These are phyloP conservation scores for Scolecobasidium constrictum DNA, from an alignment of 2,329 filamentous ascomycete species.

Conservation along the genomic window DNA sequence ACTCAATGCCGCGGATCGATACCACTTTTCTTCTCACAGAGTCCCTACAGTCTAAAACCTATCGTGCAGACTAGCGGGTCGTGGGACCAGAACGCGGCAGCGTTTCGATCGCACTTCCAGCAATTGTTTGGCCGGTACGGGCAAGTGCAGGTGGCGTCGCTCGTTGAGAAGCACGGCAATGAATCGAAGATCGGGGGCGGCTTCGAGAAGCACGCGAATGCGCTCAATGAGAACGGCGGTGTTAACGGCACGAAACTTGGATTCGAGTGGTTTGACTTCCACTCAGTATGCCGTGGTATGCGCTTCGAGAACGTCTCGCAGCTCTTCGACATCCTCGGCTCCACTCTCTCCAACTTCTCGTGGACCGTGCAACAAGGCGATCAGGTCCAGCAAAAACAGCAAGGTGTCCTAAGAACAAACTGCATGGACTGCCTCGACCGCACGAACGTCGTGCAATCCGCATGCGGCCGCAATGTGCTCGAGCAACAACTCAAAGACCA, in stretches of 20 bases:
- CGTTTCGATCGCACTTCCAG: conserved; percentile 71
- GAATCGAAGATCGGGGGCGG: conserved; percentile 70
- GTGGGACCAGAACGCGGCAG: conserved; percentile 62
- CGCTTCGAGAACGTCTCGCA: conserved; percentile 90
- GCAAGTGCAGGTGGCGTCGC: conserved; percentile 63
- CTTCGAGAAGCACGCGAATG: conserved; percentile 58
- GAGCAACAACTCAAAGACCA: conserved; percentile 68
- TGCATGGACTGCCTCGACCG: conserved; percentile 98
- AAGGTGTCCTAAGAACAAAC: conserved; percentile 79
- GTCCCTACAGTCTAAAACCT: conserved; percentile 86
- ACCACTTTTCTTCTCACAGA: conserved; percentile 89
- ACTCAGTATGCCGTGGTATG: conserved; percentile 86
- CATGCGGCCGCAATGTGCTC: conserved; percentile 72
- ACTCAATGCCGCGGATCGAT: conserved; percentile 85
- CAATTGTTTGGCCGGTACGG: conserved; percentile 62
- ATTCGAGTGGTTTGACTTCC: conserved; percentile 98
- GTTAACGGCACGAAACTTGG: conserved; percentile 42
- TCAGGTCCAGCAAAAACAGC: conserved; percentile 41
- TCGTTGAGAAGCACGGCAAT: conserved; percentile 80
- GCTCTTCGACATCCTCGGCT: conserved; percentile 59
- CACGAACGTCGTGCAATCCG: conserved; percentile 92
- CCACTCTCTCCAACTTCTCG: conserved; percentile 57
- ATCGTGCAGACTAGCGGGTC: conserved; percentile 75
- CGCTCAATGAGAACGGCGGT: conserved; percentile 53
- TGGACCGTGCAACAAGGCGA: conserved; percentile 52